Conservation (phyloP, 2,329 filamentous ascomycete genomes). For the Pestalotiopsis sp. region DNA sequence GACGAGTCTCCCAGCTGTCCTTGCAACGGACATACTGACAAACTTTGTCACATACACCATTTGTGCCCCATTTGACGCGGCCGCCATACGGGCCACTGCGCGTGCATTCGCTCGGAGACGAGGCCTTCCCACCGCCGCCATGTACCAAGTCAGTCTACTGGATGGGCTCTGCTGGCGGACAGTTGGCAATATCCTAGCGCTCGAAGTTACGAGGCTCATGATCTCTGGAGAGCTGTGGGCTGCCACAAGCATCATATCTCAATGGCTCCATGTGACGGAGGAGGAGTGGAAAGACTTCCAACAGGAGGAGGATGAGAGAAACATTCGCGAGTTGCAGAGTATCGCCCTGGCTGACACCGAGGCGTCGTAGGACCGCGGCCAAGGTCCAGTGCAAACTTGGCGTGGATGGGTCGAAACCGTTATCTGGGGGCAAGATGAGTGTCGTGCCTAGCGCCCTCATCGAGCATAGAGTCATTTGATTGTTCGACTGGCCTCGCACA, state of each 20-base stretch:
- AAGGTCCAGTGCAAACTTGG: no score
- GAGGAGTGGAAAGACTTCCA: conserved; percentile 45
- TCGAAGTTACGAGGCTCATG: conserved; percentile 48
- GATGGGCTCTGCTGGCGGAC: conserved; percentile 41
- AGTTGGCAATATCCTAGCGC: conserved; percentile 46
- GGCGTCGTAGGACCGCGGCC: no score
- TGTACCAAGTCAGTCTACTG: conserved; percentile 40
- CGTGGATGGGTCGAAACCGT: no score
- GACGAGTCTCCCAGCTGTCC: conserved; percentile 49
- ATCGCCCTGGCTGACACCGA: no score
- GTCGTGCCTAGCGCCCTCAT: no score
- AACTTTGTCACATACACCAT: conserved; percentile 44
- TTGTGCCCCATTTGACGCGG: conserved; percentile 49
- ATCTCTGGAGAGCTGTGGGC: conserved; percentile 50
- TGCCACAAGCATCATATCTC: conserved; percentile 37
- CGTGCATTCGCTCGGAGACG: conserved; percentile 41
- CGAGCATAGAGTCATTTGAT: no score
- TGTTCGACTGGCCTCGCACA: no score
- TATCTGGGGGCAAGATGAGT: no score
- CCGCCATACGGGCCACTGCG: conserved; percentile 47
- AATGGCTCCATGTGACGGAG: conserved; percentile 43
- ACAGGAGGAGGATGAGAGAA: conserved; percentile 15
- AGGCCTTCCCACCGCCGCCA: conserved; percentile 39
- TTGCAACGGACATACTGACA: conserved; percentile 51
- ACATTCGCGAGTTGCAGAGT: no score